Evolutionary conservation across 352 stramenopile genomes (phyloP), one percentile per base, ranked within the genome.

Genomic region (Phytophthora hybrid): DNA sequence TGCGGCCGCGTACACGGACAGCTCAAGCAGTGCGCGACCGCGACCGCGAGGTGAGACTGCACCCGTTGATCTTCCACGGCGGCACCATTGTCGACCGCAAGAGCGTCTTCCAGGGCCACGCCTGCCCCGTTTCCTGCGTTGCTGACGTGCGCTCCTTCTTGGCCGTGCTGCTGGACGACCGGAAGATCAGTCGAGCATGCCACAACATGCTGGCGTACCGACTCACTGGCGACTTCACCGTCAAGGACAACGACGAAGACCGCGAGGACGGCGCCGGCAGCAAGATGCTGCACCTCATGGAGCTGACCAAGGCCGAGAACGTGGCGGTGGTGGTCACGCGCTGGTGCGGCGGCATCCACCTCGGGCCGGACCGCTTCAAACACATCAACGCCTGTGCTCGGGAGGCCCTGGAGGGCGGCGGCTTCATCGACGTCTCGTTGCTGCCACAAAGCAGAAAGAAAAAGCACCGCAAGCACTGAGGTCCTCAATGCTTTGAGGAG

Each of bases 201-300:
- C 16, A 51, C 74, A 95, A 94, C 73, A 93, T 93, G 83, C 73
- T 94, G 19, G 87, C 82, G 56, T 94, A 93, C 58, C 82, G 85
- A 13, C 87, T 93, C 69, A 77, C 90, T 2, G 81, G 76, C 13
- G 77, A 81, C 58, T 85, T 87, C 52, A 63, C 79, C 1, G 61
- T 92, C 51, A 93, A 93, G 46, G 88, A 93, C 76, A 93, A 88
- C 67, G 85, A 94, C 79, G 83, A 93, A 39, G 87, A 94, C 71
- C 78, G 83, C n/a, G 87, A 93, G 61, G 84, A 92, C 54, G 87
- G 67, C 26, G 87, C 83, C 0, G 88, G 85, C 1, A 92, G 79
- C 59, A 93, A 93, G 59, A 72, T 93, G 63, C 83, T 84, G 55
- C 81, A 93, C 59, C 32, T 95, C 64, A 77, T 94, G 16, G 84